Percentiles rank a stretch among this genome's conserved stretches.
Conservation (phyloP, 257 asterid species). For the Gentiana straminea region DNA sequence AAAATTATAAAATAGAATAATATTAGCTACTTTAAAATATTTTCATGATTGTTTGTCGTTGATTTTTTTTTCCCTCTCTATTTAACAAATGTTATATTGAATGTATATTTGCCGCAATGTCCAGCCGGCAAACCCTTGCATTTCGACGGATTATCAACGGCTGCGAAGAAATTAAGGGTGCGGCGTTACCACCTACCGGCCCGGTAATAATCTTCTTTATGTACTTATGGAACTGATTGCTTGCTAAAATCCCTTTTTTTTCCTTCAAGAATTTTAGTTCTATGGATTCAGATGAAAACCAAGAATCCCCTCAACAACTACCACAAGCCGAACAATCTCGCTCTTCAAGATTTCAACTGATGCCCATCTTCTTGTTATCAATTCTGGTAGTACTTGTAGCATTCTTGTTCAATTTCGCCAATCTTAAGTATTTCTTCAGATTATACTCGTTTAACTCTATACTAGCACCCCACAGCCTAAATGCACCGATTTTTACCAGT, state of each 20-base stretch:
- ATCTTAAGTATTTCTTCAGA: conserved; percentile 12
- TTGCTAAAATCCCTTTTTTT: not conserved
- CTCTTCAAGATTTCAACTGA: conserved; percentile 9
- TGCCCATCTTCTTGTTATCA: conserved; percentile 37
- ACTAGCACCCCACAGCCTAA: conserved; percentile 8
- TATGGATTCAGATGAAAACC: conserved; percentile 32
- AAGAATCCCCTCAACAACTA: conserved; percentile 17
- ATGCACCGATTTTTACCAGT: conserved; percentile 1
- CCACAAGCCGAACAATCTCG: conserved; percentile 14
- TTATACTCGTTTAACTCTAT: conserved; percentile 20
- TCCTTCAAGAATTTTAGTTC: not conserved
- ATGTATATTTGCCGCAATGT: too few species aligned
- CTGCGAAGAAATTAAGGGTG: too few species aligned
- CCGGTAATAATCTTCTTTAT: not conserved
- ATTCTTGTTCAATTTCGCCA: conserved; percentile 25
- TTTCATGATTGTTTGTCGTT: too few species aligned
- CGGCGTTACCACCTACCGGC: not conserved
- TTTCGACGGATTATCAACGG: too few species aligned
- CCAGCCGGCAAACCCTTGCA: too few species aligned
- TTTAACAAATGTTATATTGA: too few species aligned
- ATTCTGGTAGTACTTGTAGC: conserved; percentile 33
- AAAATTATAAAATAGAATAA: too few species aligned
- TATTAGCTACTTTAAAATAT: too few species aligned
- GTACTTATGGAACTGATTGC: too few species aligned
- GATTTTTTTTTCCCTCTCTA: too few species aligned